phyloP scores from a whole-genome alignment of 2,329 filamentous ascomycete genomes.

The Tolypocladium album region DNA sequence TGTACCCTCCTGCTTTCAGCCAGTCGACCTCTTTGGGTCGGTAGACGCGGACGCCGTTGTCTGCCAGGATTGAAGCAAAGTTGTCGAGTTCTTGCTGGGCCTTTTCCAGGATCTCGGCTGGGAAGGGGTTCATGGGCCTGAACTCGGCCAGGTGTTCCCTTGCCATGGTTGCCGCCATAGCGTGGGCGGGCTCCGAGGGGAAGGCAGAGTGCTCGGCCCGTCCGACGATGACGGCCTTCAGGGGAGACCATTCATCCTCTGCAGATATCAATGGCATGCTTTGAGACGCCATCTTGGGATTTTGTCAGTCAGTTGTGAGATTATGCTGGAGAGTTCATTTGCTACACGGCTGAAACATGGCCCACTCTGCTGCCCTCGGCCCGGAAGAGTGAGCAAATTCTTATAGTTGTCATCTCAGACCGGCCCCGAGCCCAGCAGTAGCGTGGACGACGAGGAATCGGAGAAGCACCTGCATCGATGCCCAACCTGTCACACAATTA shows the following conservation, averaged over 20 bases:
- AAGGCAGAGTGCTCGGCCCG: constrained; percentile 1
- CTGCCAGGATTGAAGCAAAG: neutral
- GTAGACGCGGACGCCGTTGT: neutral
- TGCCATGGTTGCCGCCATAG: constrained; percentile 1
- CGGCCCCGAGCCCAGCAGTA: too few relatives aligned
- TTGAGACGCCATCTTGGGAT: too few relatives aligned
- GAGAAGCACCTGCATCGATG: too few relatives aligned
- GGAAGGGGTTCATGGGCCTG: neutral
- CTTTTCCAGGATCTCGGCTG: neutral
- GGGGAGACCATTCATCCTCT: constrained; percentile 1
- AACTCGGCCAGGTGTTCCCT: neutral
- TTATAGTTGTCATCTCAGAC: too few relatives aligned
- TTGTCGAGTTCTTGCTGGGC: constrained; percentile 1
- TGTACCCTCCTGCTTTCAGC: constrained; percentile 1
- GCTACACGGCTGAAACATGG: too few relatives aligned
- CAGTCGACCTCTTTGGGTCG: constrained; percentile 1
- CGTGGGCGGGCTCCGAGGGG: neutral
- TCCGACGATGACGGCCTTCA: constrained; percentile 2
- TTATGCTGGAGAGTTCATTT: too few relatives aligned
- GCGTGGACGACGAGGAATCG: too few relatives aligned
- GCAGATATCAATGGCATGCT: neutral
- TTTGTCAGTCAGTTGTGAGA: too few relatives aligned
- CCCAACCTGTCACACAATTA: too few relatives aligned
- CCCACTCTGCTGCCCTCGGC: too few relatives aligned
- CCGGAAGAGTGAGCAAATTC: too few relatives aligned